Evolutionary conservation across 768 basidiomycete genomes (phyloP).

Genomic region (Rhizopogon roseolus): DNA sequence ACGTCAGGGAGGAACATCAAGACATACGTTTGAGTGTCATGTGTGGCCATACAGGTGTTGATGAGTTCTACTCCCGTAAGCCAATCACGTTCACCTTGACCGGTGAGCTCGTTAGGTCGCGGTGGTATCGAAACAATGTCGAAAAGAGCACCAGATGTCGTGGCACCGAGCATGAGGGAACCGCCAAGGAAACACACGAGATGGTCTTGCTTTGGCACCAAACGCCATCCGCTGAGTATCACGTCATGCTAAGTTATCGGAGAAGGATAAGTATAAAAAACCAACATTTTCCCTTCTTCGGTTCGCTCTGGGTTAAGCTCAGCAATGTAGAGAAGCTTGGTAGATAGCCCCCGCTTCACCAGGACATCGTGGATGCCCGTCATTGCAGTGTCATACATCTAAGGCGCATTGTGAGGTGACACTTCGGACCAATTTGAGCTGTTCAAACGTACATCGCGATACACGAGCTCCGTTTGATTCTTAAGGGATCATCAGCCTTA

Average conservation of each 20-base stretch:
- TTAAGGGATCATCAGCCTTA: constrained; percentile 20
- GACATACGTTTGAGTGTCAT: constrained; percentile 77
- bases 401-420: constrained; percentile 4
- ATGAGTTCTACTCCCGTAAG: constrained; percentile 74
- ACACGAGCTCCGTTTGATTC: constrained; percentile 73
- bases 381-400: constrained; percentile 94
- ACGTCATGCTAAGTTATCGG: not conserved
- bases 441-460: constrained; percentile 55
- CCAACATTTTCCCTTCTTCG: constrained; percentile 29
- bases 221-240: constrained; percentile 51
- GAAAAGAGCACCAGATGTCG: constrained; percentile 51
- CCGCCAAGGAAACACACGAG: constrained; percentile 94
- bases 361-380: constrained; percentile 72
- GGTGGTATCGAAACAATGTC: constrained; percentile 66
- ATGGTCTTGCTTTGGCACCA: constrained; percentile 90
- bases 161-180: constrained; percentile 86
- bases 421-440: not conserved
- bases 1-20: not conserved
- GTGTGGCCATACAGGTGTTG: constrained; percentile 83
- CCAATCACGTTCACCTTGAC: constrained; percentile 72
- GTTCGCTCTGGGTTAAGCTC: constrained; percentile 67
- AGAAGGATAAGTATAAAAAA: constrained; percentile 1
- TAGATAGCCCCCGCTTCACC: constrained; percentile 54
- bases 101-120: constrained; percentile 52
- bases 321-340: constrained; percentile 70